These are phyloP conservation scores for Cucurbita pepo DNA, from an alignment of 306 rosid genomes.

Conservation along the genomic window DNA sequence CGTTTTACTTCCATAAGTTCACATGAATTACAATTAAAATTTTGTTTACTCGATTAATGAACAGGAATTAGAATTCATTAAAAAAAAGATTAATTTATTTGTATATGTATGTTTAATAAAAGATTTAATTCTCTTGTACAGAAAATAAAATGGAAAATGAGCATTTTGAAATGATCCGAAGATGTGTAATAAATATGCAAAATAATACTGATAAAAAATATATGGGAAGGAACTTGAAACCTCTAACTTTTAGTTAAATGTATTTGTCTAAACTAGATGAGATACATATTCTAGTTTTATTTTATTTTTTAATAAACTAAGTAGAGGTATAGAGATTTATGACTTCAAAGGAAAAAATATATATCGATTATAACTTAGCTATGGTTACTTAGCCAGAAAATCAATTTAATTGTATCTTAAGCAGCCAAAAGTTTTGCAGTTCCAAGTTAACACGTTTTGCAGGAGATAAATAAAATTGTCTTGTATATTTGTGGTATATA, in stretches of 20 bases:
- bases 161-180: background rate
- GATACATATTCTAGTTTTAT: too few species aligned
- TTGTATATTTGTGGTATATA: background rate
- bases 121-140: background rate
- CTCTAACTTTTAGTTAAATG: background rate
- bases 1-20: background rate
- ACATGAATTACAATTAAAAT: background rate
- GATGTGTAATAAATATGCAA: background rate
- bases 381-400: background rate
- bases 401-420: background rate
- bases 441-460: background rate
- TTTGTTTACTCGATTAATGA: background rate
- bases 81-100: background rate
- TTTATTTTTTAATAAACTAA: too few species aligned
- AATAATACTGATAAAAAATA: too few species aligned
- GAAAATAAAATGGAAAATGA: background rate
- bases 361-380: too few species aligned
- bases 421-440: background rate
- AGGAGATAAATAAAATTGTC: too few species aligned
- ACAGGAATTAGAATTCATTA: background rate
- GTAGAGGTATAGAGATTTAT: too few species aligned
- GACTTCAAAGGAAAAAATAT: too few species aligned
- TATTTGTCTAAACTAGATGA: too few species aligned
- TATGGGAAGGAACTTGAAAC: background rate
- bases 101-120: background rate